Evolutionary conservation across 2,329 filamentous ascomycete species (phyloP), one percentile per base, ranked within the genome.

Genomic region (Talaromyces sp.): DNA sequence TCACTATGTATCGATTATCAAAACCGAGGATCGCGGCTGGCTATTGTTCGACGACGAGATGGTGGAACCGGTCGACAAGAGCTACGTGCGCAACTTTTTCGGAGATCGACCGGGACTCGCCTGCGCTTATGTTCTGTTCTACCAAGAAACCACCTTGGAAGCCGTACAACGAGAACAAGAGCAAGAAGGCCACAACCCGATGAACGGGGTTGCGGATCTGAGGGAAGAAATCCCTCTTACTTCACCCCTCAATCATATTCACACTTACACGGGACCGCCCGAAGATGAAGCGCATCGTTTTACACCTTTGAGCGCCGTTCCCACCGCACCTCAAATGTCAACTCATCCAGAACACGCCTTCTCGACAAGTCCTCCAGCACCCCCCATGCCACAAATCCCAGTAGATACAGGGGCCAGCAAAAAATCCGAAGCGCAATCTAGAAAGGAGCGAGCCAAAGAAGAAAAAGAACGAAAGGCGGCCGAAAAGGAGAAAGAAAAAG

Each of bases 1-100:
- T 3, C 95, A 99, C 77, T 99, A 99, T 72, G 93, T 99, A 36
- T 93, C 93, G 5, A 95, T 99, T 63, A 93, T 99, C 82, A 99
- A 99, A 80, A 98, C 95, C 0, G 89, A 96, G 73, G 95, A 98
- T 74, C 88, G 92, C 62, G 95, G 95, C 31, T 99, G 95, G 95
- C 81, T 99, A 49, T 81, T 99, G 5, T 99, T 99, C 72, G 95
- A 99, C 71, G 95, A 99, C 73, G 95, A 99, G 79, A 93, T 98
- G 88, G 95, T 99, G 4, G 95, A 99, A 76, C 95, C 95, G 0
- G 95, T 99, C 5, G 93, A 97, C 77, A 97, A 97, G 78, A 89
- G 91, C 74, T 99, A 96, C 74, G 95, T 99, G 43, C 88, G 90
- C 69, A 97, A 97, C 76, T 99, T 99, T 79, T 99, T 99, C 72